These are phyloP conservation scores for Ceratocystiopsis sp. DNA, from an alignment of 2,329 filamentous ascomycete genomes.

Conservation along the genomic window DNA sequence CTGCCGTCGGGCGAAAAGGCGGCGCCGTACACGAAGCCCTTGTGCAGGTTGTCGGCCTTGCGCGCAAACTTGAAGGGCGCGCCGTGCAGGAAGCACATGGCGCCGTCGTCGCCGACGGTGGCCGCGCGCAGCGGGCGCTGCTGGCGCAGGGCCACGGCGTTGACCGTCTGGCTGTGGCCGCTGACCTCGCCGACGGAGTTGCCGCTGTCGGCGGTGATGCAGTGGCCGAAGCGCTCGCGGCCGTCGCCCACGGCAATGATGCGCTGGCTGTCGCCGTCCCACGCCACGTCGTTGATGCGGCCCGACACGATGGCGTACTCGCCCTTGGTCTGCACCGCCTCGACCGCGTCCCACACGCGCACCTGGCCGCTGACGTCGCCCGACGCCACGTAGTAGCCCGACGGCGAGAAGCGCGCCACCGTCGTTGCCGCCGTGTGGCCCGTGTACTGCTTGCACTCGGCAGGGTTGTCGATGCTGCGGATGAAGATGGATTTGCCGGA, in stretches of 20 bases:
- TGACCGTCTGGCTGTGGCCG: conserved; percentile 81
- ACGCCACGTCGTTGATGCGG: conserved; percentile 88
- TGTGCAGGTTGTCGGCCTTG: conserved; percentile 64
- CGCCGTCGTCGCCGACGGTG: conserved; percentile 80
- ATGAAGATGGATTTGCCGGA: conserved; percentile 95
- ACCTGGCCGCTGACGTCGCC: conserved; percentile 76
- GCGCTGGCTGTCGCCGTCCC: conserved; percentile 92
- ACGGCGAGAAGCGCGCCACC: conserved; percentile 85
- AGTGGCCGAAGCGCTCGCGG: conserved; percentile 82
- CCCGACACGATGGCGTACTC: conserved; percentile 92
- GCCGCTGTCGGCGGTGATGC: conserved; percentile 86
- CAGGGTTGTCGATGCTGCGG: conserved; percentile 80
- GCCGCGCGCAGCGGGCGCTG: conserved; percentile 82
- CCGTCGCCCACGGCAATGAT: conserved; percentile 94
- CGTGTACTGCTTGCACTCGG: conserved; percentile 75
- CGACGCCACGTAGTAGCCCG: conserved; percentile 85
- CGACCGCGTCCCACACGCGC: conserved; percentile 82
- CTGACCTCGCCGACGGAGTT: conserved; percentile 91
- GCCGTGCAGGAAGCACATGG: conserved; percentile 81
- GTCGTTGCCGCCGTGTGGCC: conserved; percentile 79
- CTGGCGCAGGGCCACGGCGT: conserved; percentile 75
- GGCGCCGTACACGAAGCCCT: conserved; percentile 74
- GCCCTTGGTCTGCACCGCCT: conserved; percentile 71
- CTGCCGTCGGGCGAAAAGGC: conserved; percentile 82
- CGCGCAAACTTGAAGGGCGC: conserved; percentile 90